phyloP scores from a whole-genome alignment of 2,329 filamentous ascomycete genomes.

The Cladosporium phlei region DNA sequence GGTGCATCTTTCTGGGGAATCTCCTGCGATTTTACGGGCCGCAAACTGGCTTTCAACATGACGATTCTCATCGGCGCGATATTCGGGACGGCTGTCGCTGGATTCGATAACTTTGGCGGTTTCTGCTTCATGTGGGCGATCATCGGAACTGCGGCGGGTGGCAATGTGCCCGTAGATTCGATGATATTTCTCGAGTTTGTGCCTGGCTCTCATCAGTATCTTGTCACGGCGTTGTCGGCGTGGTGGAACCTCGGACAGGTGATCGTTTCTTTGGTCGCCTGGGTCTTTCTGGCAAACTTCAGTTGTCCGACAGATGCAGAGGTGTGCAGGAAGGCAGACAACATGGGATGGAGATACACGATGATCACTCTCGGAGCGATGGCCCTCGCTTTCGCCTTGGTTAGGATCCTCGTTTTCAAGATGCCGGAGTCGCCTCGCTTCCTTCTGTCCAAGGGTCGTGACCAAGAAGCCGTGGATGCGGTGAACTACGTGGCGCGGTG shows the following conservation, averaged over 20 bases:
- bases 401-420: constrained; percentile 51
- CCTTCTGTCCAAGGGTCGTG: constrained; percentile 49
- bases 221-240: constrained; percentile 70
- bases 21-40: constrained; percentile 69
- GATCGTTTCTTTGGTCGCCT: constrained; percentile 64
- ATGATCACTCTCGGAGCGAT: constrained; percentile 39
- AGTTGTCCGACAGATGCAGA: constrained; percentile 40
- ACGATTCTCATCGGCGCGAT: constrained; percentile 62
- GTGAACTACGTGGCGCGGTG: constrained; percentile 50
- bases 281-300: constrained; percentile 69
- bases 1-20: constrained; percentile 77
- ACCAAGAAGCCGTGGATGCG: constrained; percentile 49
- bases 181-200: constrained; percentile 78
- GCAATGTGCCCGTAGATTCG: constrained; percentile 72
- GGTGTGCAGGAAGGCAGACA: constrained; percentile 36
- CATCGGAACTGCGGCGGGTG: constrained; percentile 61
- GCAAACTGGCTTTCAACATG: constrained; percentile 71
- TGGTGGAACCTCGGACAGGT: constrained; percentile 83
- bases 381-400: constrained; percentile 43
- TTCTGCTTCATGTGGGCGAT: constrained; percentile 15
- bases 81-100: constrained; percentile 18
- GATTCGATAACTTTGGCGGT: constrained; percentile 18
- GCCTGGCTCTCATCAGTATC: constrained; percentile 65
- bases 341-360: constrained; percentile 44
- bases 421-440: constrained; percentile 59